phyloP scores from a whole-genome alignment of 371 early-diverging fungal species.

The Blakeslea trispora region DNA sequence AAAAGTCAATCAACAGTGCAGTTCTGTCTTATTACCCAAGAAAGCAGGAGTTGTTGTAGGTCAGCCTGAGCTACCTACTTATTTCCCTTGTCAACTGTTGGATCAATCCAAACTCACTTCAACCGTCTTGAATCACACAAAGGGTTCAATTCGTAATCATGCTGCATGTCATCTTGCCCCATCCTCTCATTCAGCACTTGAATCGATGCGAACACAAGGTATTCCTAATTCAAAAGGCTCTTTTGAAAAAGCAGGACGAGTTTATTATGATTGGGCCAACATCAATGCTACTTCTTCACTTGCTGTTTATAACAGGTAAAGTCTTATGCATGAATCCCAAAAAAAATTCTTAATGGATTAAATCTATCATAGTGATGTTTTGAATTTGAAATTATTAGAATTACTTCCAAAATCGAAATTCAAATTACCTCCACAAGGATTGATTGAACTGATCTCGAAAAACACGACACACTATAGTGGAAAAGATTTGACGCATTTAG shows the following conservation, averaged over 20 bases:
- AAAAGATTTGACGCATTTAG: conserved; percentile 44
- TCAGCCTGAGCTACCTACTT: conserved; percentile 48
- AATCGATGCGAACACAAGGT: conserved; percentile 37
- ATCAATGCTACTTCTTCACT: conserved; percentile 51
- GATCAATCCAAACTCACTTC: conserved; percentile 45
- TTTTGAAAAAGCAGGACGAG: conserved; percentile 56
- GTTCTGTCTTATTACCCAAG: conserved; percentile 53
- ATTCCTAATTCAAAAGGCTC: conserved; percentile 39
- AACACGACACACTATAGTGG: conserved; percentile 31
- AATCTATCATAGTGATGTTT: conserved; percentile 35
- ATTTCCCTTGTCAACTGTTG: conserved; percentile 74
- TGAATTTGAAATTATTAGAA: conserved; percentile 44
- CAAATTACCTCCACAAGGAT: conserved; percentile 32
- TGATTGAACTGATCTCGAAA: conserved; percentile 32
- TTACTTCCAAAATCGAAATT: conserved; percentile 35
- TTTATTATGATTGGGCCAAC: conserved; percentile 78
- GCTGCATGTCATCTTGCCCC: conserved; percentile 68
- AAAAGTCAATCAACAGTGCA: conserved; percentile 63
- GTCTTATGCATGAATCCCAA: too few relatives aligned
- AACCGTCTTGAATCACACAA: too few relatives aligned
- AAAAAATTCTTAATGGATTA: too few relatives aligned
- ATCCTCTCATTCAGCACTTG: conserved; percentile 37
- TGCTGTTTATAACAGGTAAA: conserved; percentile 80
- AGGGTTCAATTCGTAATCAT: conserved; percentile 47
- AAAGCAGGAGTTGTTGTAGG: conserved; percentile 15